Evolutionary conservation across 2,329 filamentous ascomycete species (phyloP), one percentile per base, ranked within the genome.

Genomic region (Paraphoma sp.): DNA sequence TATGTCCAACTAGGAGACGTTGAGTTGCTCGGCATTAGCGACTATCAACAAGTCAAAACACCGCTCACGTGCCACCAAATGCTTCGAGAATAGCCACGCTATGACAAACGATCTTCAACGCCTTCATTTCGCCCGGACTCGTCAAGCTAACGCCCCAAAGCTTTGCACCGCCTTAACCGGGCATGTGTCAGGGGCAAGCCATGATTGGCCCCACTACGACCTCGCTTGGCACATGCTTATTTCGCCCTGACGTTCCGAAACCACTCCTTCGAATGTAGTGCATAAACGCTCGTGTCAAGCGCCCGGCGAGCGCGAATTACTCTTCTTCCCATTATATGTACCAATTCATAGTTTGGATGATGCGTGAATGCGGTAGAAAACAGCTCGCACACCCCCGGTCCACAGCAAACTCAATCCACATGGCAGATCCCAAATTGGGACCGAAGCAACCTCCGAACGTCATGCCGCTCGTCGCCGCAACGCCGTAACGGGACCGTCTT

Each of bases 81-180:
- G 5, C 11, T 12, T 12, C 36, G 16, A 40, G 16, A 16, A 40
- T 40, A 40, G 36, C 11, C 11, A 16, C 16, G 36, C n/a, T 10
- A 43, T 23, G 41, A 43, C 18, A 23, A 43, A 16, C 36, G 45
- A 23, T 23, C 18, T 43, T 23, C 41, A 43, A 43, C 18, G 18
- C 9, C n/a, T 29, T 40, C 17, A 47, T 51, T 40, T 36, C 36
- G 52, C 40, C 43, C 40, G 28, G 38, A 45, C n/a, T 36, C 38
- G 23, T 56, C 49, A 67, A 64, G 62, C 59, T 62, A 57, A 64
- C 59, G 62, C 63, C 65, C 45, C 54, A 64, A 64, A 66, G 63
- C 60, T 62, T 67, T 62, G 54, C 53, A 45, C 31, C 42, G 45
- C 40, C 14, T 44, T 40, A 33, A 40, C 28, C 28, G 33, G 46